phyloP scores from a whole-genome alignment of 805 yeast species.

The Barnettozyma sucrosica region DNA sequence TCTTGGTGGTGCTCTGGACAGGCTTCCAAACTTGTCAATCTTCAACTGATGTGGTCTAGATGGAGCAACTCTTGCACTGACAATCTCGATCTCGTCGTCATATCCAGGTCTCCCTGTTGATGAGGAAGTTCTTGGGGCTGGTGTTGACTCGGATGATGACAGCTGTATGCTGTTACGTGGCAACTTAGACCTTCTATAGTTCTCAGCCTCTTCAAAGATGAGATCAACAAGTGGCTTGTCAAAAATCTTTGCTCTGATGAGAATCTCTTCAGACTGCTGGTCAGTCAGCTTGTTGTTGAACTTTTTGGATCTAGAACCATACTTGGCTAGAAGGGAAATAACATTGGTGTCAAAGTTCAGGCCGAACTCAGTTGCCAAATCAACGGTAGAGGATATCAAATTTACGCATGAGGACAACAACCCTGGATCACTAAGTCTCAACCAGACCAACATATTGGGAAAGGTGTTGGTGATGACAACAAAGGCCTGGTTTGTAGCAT shows the following conservation, averaged over 20 bases:
- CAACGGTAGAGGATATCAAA: constrained; percentile 60
- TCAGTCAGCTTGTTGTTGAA: constrained; percentile 65
- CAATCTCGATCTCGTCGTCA: constrained; percentile 7
- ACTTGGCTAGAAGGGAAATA: constrained; percentile 51
- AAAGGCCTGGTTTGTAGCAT: constrained; percentile 34
- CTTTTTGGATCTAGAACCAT: constrained; percentile 59
- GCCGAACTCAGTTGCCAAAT: constrained; percentile 51
- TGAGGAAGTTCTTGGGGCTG: constrained; percentile 1
- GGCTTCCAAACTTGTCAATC: constrained; percentile 33
- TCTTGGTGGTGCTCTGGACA: constrained; percentile 25
- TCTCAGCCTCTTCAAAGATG: constrained; percentile 40
- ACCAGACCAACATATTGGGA: constrained; percentile 67
- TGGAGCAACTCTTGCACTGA: background rate
- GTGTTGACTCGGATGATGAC: constrained; percentile 8
- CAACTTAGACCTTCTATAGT: constrained; percentile 28
- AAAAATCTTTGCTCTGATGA: constrained; percentile 53
- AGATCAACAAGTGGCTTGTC: constrained; percentile 49
- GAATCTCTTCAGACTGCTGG: constrained; percentile 58
- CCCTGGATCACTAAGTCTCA: constrained; percentile 74
- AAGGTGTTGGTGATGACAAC: constrained; percentile 56
- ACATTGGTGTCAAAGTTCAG: constrained; percentile 48
- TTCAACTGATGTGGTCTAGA: constrained; percentile 27
- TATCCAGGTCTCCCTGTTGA: background rate
- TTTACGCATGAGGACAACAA: constrained; percentile 68
- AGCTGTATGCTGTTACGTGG: background rate